Evolutionary conservation across 805 yeast genomes (phyloP).

Genomic region (Starmera quercuum): DNA sequence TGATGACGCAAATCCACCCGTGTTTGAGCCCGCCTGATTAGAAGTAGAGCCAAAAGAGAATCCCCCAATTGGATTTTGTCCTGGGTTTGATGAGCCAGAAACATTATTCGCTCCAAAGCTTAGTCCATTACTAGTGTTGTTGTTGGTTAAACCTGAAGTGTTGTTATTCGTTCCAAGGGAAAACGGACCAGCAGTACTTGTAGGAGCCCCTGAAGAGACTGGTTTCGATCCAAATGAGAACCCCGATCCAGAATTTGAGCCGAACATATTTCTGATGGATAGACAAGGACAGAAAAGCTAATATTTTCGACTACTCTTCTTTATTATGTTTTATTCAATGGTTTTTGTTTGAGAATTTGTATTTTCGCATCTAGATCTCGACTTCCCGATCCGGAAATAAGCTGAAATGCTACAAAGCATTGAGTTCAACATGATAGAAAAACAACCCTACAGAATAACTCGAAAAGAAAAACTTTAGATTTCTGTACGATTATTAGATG

Average conservation of each 20-base stretch:
- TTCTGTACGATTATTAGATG: too few species aligned
- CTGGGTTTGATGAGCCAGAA: constrained; percentile 2
- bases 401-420: neutral
- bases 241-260: constrained; percentile 1
- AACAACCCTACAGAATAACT: too few species aligned
- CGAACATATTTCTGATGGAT: too few species aligned
- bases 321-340: neutral
- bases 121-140: neutral
- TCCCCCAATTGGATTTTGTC: constrained; percentile 15
- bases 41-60: constrained; percentile 13
- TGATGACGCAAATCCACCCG: neutral
- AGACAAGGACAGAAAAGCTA: too few species aligned
- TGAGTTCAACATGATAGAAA: too few species aligned
- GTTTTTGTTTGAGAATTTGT: neutral
- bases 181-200: constrained; percentile 10
- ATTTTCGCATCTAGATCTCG: neutral
- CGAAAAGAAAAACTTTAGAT: too few species aligned
- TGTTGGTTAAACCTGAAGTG: constrained; percentile 1
- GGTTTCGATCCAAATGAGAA: constrained; percentile 15
- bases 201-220: constrained; percentile 11
- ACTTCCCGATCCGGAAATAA: constrained; percentile 4
- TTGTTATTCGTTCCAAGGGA: constrained; percentile 10
- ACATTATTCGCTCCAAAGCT: constrained; percentile 4
- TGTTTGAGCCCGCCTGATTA: neutral
- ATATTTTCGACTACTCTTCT: too few species aligned